Percentiles rank a stretch among this genome's conserved stretches.
Conservation (phyloP, 108 stramenopile genomes). For the Seminavis robusta region DNA sequence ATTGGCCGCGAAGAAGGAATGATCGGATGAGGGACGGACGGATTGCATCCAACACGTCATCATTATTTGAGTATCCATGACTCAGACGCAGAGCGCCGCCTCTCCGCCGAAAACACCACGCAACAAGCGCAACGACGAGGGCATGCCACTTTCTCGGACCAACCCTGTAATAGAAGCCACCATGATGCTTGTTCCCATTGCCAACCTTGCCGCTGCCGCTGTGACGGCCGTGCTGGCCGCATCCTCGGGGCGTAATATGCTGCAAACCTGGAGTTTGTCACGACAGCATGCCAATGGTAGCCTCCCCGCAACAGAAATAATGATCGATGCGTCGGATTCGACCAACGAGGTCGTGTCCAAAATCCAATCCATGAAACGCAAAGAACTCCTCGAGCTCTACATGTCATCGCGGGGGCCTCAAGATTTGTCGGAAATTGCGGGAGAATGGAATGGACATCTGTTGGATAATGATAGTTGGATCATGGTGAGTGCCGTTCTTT, state of each 20-base stretch:
- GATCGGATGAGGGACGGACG: too few species aligned
- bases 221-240: conserved; percentile 3
- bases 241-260: conserved; percentile 15
- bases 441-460: conserved; percentile 20
- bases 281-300: not conserved
- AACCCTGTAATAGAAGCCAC: too few species aligned
- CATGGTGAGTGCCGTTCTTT: too few species aligned
- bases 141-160: too few species aligned
- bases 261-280: conserved; percentile 3
- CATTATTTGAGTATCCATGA: too few species aligned
- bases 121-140: too few species aligned
- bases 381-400: conserved; percentile 14
- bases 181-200: conserved; percentile 10
- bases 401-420: not conserved
- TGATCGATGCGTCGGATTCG: too few species aligned
- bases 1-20: too few species aligned
- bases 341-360: too few species aligned
- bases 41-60: too few species aligned
- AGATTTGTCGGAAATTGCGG: not conserved
- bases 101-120: too few species aligned
- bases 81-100: too few species aligned
- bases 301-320: not conserved
- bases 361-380: conserved; percentile 5
- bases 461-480: conserved; percentile 21
- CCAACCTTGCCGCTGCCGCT: conserved; percentile 5